A percentile compares a stretch with the other conserved stretches of the same genome.
These are phyloP conservation scores for Zizania palustris DNA, from an alignment of 202 grass and related monocot genomes.

Conservation along the genomic window DNA sequence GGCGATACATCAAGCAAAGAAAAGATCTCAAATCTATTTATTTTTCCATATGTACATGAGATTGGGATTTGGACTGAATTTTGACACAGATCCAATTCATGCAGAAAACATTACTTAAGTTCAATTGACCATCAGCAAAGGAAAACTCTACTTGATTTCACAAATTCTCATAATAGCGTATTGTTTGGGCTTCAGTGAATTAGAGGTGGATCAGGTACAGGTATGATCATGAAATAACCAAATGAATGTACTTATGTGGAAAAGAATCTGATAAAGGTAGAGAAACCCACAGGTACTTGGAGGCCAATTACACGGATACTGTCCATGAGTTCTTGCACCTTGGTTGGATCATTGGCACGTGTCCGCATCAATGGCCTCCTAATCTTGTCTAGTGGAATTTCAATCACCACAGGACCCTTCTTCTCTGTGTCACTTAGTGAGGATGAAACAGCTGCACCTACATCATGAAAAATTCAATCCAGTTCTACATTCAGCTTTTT, in stretches of 20 bases:
- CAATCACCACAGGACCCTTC: conserved; percentile 72
- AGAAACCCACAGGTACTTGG: conserved; percentile 74
- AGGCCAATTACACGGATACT: conserved; percentile 84
- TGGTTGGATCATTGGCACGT: conserved; percentile 73
- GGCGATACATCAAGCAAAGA: background rate
- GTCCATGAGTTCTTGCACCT: conserved; percentile 93
- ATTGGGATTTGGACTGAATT: background rate
- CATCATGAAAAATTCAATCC: background rate
- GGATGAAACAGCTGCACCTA: conserved; percentile 37
- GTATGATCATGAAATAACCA: conserved; percentile 6
- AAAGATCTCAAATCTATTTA: background rate
- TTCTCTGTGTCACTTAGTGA: conserved; percentile 44
- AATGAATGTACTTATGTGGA: background rate
- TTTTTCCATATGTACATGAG: background rate
- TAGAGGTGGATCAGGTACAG: background rate
- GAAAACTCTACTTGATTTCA: background rate
- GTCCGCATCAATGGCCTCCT: conserved; percentile 84
- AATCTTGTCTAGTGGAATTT: conserved; percentile 80
- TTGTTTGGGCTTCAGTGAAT: conserved; percentile 1
- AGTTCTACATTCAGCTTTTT: conserved; percentile 9
- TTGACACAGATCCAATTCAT: conserved; percentile 11
- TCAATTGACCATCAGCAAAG: background rate
- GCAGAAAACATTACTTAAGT: conserved; percentile 14
- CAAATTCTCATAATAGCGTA: background rate
- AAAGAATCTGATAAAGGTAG: conserved; percentile 15